Base-by-base conservation (phyloP, 768 basidiomycete species). In the Multifurca ochricompacta region DNA sequence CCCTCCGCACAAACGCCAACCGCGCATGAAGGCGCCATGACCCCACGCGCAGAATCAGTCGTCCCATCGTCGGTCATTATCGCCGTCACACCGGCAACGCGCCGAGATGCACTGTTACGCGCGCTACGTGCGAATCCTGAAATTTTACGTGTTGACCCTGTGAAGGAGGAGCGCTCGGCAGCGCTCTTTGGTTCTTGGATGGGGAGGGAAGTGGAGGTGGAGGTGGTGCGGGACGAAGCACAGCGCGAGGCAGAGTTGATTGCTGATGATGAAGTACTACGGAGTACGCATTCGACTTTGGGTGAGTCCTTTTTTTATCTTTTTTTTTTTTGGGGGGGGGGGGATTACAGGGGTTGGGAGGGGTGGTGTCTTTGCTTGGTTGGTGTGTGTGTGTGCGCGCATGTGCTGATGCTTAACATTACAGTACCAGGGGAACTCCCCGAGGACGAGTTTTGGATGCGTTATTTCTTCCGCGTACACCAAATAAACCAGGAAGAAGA, bases 381-480 rank as follows among this genome's bases (percentile, higher is more conserved):
- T n/a, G n/a, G n/a, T n/a, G n/a, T n/a, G n/a, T n/a, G n/a, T n/a
- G n/a, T n/a, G n/a, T n/a, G n/a, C n/a, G n/a, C n/a, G n/a, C 18
- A 34, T 7, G 48, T 36, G 3, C 34, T 37, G 18, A 28, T 45
- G 30, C 16, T 4, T 36, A 4, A 3, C 5, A 18, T n/a, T 21
- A n/a, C 59, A 92, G 91, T 91, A 2, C 88, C 90, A 1, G 74
- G 77, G 10, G 73, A 74, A 47, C 71, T 91, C 67, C 74, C 77
- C 1, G 75, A 76, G 47, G 77, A 81, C 41, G 72, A 72, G 13
- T 96, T 94, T 69, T 95, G 92, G 92, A 77, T 77, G 35, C 79
- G 92, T 6, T 95, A 89, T 71, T 93, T 92, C 72, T 96, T 93
- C 79, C 79, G 92, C 10, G 78, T 81, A 18, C 73, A 88, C 66